These are phyloP conservation scores for Entonaema liquescens DNA, from an alignment of 495 filamentous ascomycete genomes.

Conservation along the genomic window DNA sequence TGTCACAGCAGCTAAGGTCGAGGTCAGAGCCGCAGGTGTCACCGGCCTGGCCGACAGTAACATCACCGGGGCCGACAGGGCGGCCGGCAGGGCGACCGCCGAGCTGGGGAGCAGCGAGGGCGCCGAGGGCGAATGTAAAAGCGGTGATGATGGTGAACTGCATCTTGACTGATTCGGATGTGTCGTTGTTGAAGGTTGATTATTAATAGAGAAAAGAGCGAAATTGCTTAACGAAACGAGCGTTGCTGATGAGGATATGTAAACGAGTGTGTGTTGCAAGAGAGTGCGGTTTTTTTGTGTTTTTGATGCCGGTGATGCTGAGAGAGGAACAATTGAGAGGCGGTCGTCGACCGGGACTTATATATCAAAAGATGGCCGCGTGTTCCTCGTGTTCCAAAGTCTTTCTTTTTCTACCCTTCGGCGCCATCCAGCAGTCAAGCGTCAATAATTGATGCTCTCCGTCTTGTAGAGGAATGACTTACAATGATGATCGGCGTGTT, in stretches of 20 bases:
- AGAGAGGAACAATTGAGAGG: neutral
- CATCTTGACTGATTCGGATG: conserved; percentile 42
- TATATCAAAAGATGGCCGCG: conserved; percentile 35
- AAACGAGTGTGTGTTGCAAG: conserved; percentile 42
- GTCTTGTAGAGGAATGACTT: conserved; percentile 31
- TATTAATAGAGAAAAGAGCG: conserved; percentile 17
- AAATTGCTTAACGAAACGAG: conserved; percentile 34
- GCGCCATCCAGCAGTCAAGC: conserved; percentile 16
- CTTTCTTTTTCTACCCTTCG: conserved; percentile 21
- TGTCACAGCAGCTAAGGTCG: conserved; percentile 51
- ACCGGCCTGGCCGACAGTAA: conserved; percentile 59
- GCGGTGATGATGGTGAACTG: conserved; percentile 46
- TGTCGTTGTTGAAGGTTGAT: conserved; percentile 15
- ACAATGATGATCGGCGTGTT: conserved; percentile 35
- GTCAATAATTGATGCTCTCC: conserved; percentile 24
- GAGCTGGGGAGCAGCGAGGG: conserved; percentile 35
- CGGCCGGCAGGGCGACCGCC: conserved; percentile 14
- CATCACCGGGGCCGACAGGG: conserved; percentile 51
- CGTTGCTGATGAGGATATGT: conserved; percentile 35
- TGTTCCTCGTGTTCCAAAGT: conserved; percentile 8
- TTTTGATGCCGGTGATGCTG: conserved; percentile 42
- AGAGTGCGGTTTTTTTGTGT: conserved; percentile 43
- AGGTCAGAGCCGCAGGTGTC: conserved; percentile 59
- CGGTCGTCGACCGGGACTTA: conserved; percentile 35
- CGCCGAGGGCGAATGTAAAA: conserved; percentile 45